Evolutionary conservation across 305 asterid genomes (phyloP), one percentile per base, ranked within the genome.

Genomic region (Rubia balearica): DNA sequence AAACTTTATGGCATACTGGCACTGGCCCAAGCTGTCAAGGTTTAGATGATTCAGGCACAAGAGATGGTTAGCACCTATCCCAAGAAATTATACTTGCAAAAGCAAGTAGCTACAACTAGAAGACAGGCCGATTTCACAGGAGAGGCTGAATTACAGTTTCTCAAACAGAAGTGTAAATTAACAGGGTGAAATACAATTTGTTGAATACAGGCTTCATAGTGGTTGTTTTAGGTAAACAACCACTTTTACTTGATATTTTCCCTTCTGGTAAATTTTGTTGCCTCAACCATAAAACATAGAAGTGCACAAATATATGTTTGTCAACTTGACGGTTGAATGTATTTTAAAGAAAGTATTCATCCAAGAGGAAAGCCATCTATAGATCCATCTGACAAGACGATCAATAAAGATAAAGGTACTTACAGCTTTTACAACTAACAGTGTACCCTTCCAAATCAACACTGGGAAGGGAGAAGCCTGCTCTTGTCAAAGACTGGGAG

Each of bases 401-500:
- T 78, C 71, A 60, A 57, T 43, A 27, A 49, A 33, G 4, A 33
- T 6, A 55, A 73, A 42, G 57, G 41, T 59, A 65, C 94, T 62
- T 73, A 90, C 96, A 88, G 71, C 88, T 90, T 74, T 73, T 77
- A 77, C 89, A 93, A 86, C 85, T 83, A 81, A 93, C 94, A 69
- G 86, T 81, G 80, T 89, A 89, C 71, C 90, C 96, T 72, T 90
- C 96, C 72, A 93, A 96, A 71, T 93, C 98, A 72, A 89, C 98
- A 70, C 97, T 91, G 42, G 97, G 96, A 78, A 89, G 97, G 75
- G 83, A 73, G 81, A 91, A 93, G 71, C 96, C 97, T 43, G 96
- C 97, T 84, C 96, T 83, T 63, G 98, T 93, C 85, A 90, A 81
- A 91, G 87, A 83, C 91, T 89, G 65, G 95, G 96, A 68, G 98